Evolutionary conservation across 2,329 filamentous ascomycete genomes (phyloP).

Genomic region (Acephala macrosclerotiorum): DNA sequence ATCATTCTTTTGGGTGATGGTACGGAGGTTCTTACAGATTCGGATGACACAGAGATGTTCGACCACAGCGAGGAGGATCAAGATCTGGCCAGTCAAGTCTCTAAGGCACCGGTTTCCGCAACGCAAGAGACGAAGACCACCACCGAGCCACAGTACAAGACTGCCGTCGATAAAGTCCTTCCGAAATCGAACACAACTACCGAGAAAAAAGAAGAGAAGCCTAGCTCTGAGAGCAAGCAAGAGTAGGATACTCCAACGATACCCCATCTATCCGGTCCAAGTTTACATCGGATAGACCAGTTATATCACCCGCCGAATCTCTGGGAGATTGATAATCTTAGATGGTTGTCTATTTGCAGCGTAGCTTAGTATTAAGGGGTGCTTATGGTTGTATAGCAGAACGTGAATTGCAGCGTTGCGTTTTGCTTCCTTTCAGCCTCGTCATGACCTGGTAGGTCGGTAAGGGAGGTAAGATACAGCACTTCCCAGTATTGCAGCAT

Average conservation of each 20-base stretch:
- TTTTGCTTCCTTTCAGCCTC: slow-evolving; percentile 28
- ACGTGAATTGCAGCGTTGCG: slow-evolving; percentile 29
- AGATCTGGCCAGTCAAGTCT: slow-evolving; percentile 84
- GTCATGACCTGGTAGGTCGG: slow-evolving; percentile 14
- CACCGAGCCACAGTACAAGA: slow-evolving; percentile 35
- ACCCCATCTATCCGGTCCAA: slow-evolving; percentile 7
- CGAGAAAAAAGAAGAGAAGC: slow-evolving; percentile 27
- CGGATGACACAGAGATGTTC: slow-evolving; percentile 92
- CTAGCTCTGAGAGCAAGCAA: slow-evolving; percentile 19
- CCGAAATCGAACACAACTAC: slow-evolving; percentile 25
- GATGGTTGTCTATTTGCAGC: slow-evolving; percentile 33
- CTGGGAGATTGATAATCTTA: slow-evolving; percentile 32
- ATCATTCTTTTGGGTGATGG: slow-evolving; percentile 97
- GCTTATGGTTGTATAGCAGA: slow-evolving; percentile 32
- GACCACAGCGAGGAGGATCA: slow-evolving; percentile 87
- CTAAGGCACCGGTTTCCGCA: slow-evolving; percentile 59
- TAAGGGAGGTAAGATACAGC: neutral
- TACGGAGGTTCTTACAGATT: slow-evolving; percentile 88
- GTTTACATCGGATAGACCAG: slow-evolving; percentile 3
- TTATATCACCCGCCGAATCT: slow-evolving; percentile 11
- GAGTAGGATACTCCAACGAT: slow-evolving; percentile 22
- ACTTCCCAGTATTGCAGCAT: slow-evolving; percentile 23
- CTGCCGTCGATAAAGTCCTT: slow-evolving; percentile 29
- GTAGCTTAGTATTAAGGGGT: slow-evolving; percentile 33
- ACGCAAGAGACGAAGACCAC: slow-evolving; percentile 21